These are phyloP conservation scores for Cladophialophora carrionii DNA, from an alignment of 2,329 filamentous ascomycete species.

Conservation along the genomic window DNA sequence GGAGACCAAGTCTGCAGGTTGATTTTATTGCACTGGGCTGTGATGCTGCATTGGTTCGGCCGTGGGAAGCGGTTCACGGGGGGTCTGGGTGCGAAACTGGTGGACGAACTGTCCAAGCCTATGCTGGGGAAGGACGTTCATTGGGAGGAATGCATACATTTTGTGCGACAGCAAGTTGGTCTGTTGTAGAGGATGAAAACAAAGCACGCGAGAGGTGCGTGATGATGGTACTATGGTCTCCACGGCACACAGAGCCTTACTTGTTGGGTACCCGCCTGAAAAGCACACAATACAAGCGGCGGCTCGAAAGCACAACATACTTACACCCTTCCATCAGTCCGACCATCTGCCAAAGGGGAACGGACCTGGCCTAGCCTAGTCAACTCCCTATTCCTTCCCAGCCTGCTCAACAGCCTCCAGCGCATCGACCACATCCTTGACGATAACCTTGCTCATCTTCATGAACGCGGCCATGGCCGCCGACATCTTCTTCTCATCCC, in stretches of 20 bases:
- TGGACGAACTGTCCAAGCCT: not conserved
- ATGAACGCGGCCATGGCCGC: constrained; percentile 46
- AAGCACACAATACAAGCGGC: too few species aligned
- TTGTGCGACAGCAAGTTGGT: constrained; percentile 6
- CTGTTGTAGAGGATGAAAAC: not conserved
- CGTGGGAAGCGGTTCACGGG: not conserved
- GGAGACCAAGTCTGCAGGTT: not conserved
- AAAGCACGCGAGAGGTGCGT: not conserved
- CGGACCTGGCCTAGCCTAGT: not conserved
- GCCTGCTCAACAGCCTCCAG: constrained; percentile 35
- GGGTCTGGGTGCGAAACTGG: not conserved
- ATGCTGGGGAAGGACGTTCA: not conserved
- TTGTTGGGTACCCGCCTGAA: too few species aligned
- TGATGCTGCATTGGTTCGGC: constrained; percentile 6
- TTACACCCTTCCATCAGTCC: constrained; percentile 9
- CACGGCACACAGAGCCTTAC: too few species aligned
- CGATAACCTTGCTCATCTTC: constrained; percentile 52
- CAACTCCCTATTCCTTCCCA: not conserved
- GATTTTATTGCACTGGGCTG: constrained; percentile 7
- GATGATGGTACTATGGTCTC: too few species aligned
- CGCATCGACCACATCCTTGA: constrained; percentile 47
- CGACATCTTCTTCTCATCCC: constrained; percentile 44
- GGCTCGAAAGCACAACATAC: not conserved
- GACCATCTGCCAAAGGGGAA: not conserved
- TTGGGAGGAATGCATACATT: constrained; percentile 1